Base-by-base conservation (phyloP, 768 basidiomycete genomes). In the Porphyrellus cyaneotinctus region DNA sequence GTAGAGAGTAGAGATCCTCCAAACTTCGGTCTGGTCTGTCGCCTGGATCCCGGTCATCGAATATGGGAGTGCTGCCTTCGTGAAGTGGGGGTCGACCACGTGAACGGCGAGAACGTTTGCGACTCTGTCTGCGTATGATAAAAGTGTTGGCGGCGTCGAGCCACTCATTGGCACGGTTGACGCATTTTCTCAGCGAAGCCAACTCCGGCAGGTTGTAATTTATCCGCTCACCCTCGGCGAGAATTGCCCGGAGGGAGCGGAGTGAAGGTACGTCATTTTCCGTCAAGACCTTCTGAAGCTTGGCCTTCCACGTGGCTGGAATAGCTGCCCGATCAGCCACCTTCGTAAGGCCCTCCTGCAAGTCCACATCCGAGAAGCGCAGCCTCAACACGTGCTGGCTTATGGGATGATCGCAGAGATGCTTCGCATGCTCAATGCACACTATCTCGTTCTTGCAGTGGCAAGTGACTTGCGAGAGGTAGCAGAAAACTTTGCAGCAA, bases 401-500 rank as follows among this genome's bases (percentile, higher is more conserved):
- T 66, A 68, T 76, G 14, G 74, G 61, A 64, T 85, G 85, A 43
- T 72, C 80, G 72, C 95, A 97, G 17, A 95, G 78, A 20, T 85
- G 74, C 32, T 86, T 76, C 28, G 79, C 79, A 71, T 98, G 95
- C 51, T 95, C 88, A 44, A 89, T 80, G 68, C 97, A 99, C 13
- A 85, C 83, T 31, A 95, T 84, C 57, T 84, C 81, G 47, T 71
- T 80, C 38, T 85, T 85, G 76, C 92, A 94, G 30, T 74, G 73
- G 67, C 92, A 94, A 52, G 82, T 85, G 65, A 97, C 77, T 64
- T 97, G 95, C 2, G 97, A 94, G 37, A 99, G 82, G 69, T 97
- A 98, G 71, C 89, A 94, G 72, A 95, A 97, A 6, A 78, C 81
- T 67, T 97, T 95, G 87, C 97, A 98, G 58, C 88, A 72, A 45